These are phyloP conservation scores for Geotrichum siamense DNA, from an alignment of 1,139 yeast genomes.

Conservation along the genomic window DNA sequence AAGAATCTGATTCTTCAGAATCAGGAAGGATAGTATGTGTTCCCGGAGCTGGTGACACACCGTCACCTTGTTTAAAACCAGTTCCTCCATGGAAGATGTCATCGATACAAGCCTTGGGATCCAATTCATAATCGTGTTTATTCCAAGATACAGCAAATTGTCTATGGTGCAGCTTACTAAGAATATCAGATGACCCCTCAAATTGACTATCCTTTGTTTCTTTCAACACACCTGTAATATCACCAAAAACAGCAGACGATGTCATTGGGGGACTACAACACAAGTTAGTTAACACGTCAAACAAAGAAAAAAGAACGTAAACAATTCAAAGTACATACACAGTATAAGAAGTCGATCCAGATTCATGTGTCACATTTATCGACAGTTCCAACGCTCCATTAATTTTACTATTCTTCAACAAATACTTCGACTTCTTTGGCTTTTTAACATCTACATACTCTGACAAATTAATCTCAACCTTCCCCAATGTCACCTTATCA, in stretches of 20 bases:
- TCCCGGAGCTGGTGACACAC: background rate
- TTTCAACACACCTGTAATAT: slow-evolving; percentile 16
- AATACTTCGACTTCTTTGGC: slow-evolving; percentile 53
- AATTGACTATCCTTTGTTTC: slow-evolving; percentile 14
- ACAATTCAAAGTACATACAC: slow-evolving; percentile 22
- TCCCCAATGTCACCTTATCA: slow-evolving; percentile 50
- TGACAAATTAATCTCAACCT: slow-evolving; percentile 57
- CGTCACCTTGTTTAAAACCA: slow-evolving; percentile 39
- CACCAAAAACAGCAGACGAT: slow-evolving; percentile 17
- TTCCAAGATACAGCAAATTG: slow-evolving; percentile 75
- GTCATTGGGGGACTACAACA: slow-evolving; percentile 13
- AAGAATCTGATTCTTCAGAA: background rate
- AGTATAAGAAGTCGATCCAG: slow-evolving; percentile 39
- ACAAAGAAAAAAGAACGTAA: background rate
- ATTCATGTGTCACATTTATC: slow-evolving; percentile 41
- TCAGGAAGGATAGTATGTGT: background rate
- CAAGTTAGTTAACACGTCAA: background rate
- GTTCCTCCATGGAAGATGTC: slow-evolving; percentile 71
- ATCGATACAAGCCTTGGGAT: slow-evolving; percentile 65
- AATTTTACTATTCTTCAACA: slow-evolving; percentile 70
- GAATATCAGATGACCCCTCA: slow-evolving; percentile 7
- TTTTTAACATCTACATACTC: slow-evolving; percentile 55
- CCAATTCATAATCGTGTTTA: slow-evolving; percentile 61
- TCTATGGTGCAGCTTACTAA: slow-evolving; percentile 42
- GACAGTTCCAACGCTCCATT: slow-evolving; percentile 62